Evolutionary conservation across 2,329 filamentous ascomycete species (phyloP).

Genomic region (Ceratocystiopsis minuta): DNA sequence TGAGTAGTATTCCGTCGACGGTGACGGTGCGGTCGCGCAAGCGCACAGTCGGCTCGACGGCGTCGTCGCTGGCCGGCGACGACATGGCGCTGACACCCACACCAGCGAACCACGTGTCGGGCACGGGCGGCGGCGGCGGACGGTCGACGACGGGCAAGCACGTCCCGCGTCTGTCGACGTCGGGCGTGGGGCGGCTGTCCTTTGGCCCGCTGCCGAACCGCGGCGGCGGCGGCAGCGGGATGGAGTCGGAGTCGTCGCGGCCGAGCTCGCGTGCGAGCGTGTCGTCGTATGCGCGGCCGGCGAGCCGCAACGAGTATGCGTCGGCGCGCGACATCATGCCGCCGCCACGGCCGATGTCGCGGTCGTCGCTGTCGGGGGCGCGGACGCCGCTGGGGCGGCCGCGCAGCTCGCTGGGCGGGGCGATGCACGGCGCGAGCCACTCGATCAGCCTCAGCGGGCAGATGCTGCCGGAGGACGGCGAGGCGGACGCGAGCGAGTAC

Average conservation of each 20-base stretch:
- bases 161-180: slow-evolving; percentile 40
- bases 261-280: slow-evolving; percentile 57
- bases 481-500: slow-evolving; percentile 22
- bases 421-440: slow-evolving; percentile 37
- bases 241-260: slow-evolving; percentile 34
- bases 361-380: slow-evolving; percentile 39
- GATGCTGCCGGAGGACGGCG: slow-evolving; percentile 28
- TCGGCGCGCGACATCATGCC: slow-evolving; percentile 21
- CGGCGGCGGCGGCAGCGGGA: slow-evolving; percentile 21
- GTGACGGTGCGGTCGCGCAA: slow-evolving; percentile 53
- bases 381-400: slow-evolving; percentile 53
- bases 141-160: slow-evolving; percentile 18
- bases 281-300: slow-evolving; percentile 34
- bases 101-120: slow-evolving; percentile 23
- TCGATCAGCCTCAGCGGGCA: slow-evolving; percentile 30
- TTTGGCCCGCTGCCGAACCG: slow-evolving; percentile 44
- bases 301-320: slow-evolving; percentile 23
- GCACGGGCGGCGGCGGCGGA: slow-evolving; percentile 9
- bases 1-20: slow-evolving; percentile 25
- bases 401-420: slow-evolving; percentile 52
- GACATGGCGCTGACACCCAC: slow-evolving; percentile 31
- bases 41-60: slow-evolving; percentile 40
- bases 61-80: slow-evolving; percentile 25
- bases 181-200: slow-evolving; percentile 43
- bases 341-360: slow-evolving; percentile 43